These are phyloP conservation scores for Herpotrichia juniperi DNA, from an alignment of 2,329 filamentous ascomycete genomes.

Conservation along the genomic window DNA sequence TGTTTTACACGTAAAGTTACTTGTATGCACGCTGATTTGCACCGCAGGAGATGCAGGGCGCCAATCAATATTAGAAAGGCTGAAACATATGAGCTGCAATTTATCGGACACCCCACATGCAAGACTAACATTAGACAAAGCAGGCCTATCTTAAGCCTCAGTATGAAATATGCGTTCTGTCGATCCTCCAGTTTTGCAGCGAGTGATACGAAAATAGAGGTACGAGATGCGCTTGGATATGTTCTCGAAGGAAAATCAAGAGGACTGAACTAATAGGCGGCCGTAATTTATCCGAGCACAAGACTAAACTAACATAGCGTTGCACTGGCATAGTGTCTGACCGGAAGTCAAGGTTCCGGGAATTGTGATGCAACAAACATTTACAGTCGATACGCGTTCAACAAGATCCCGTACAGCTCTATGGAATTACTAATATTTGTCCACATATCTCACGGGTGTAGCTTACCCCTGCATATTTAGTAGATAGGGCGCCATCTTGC, in stretches of 20 bases:
- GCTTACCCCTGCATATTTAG: no score
- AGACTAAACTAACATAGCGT: background rate
- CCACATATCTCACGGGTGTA: no score
- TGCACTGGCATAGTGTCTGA: no score
- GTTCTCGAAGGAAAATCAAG: background rate
- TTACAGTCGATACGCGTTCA: no score
- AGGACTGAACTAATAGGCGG: background rate
- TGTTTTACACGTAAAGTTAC: background rate
- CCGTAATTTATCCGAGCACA: background rate
- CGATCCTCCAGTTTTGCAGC: background rate
- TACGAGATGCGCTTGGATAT: no score
- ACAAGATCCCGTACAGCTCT: no score
- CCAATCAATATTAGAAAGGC: constrained; percentile 19
- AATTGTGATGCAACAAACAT: no score
- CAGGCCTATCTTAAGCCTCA: background rate
- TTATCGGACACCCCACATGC: background rate
- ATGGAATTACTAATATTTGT: no score
- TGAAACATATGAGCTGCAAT: constrained; percentile 21
- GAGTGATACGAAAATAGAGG: background rate
- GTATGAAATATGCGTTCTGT: constrained; percentile 3
- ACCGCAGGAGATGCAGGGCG: constrained; percentile 7
- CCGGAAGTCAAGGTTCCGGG: no score
- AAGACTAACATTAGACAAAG: constrained; percentile 6
- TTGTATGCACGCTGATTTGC: constrained; percentile 9
- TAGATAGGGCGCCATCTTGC: no score